Percentiles rank a stretch among this genome's conserved stretches.
These are phyloP conservation scores for Leptographium galeiforme DNA, from an alignment of 2,329 filamentous ascomycete species.

Conservation along the genomic window DNA sequence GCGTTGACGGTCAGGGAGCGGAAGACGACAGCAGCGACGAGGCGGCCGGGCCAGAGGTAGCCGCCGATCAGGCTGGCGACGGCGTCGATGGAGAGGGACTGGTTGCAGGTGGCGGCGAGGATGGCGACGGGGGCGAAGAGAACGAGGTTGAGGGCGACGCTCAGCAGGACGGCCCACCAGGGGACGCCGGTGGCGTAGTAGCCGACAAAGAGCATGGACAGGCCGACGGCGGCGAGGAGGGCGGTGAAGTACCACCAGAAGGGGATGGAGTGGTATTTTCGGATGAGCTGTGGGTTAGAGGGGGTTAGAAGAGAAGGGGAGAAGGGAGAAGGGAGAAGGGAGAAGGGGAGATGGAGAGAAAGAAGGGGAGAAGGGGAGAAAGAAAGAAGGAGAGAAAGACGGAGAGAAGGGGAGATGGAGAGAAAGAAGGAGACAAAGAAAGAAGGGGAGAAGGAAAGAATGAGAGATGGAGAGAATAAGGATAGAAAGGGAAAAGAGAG, in stretches of 20 bases:
- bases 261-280: constrained; percentile 42
- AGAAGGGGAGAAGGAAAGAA: too few relatives aligned
- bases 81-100: constrained; percentile 53
- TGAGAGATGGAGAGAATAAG: too few relatives aligned
- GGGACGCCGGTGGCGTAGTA: constrained; percentile 42
- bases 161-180: constrained; percentile 41
- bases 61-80: constrained; percentile 58
- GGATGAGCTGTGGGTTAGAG: constrained; percentile 32
- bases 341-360: too few relatives aligned
- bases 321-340: not conserved
- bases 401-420: not conserved
- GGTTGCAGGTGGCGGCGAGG: constrained; percentile 43
- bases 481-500: not conserved
- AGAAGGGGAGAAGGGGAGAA: not conserved
- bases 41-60: constrained; percentile 56
- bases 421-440: not conserved
- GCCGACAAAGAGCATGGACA: constrained; percentile 36
- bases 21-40: constrained; percentile 63
- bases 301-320: too few relatives aligned
- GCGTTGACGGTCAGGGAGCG: constrained; percentile 45
- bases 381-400: too few relatives aligned
- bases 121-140: constrained; percentile 48
- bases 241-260: constrained; percentile 44
- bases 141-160: constrained; percentile 39
- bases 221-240: constrained; percentile 35